A percentile compares a stretch with the other conserved stretches of the same genome.
These are phyloP conservation scores for Mucor piriformis DNA, from an alignment of 371 early-diverging fungal genomes.

Conservation along the genomic window DNA sequence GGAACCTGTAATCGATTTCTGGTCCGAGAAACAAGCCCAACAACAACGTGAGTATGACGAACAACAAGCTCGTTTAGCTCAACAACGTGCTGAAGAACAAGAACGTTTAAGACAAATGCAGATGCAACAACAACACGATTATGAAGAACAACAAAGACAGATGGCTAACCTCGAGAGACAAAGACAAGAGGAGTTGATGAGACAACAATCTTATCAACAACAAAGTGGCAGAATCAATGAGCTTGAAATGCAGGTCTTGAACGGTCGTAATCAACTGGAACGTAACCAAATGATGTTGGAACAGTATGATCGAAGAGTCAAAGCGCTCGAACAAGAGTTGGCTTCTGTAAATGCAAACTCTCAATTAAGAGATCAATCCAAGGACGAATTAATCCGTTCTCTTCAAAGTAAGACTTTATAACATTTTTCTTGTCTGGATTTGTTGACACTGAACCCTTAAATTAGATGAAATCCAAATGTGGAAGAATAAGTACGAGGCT, in stretches of 20 bases:
- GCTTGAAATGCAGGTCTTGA: conserved; percentile 78
- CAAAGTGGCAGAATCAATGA: conserved; percentile 78
- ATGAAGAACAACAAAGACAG: conserved; percentile 74
- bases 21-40: conserved; percentile 67
- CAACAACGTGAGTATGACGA: conserved; percentile 76
- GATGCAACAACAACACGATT: conserved; percentile 73
- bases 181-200: conserved; percentile 67
- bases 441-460: not conserved
- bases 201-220: conserved; percentile 75
- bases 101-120: conserved; percentile 60
- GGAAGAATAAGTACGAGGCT: conserved; percentile 91
- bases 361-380: conserved; percentile 71
- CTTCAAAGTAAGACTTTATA: conserved; percentile 82
- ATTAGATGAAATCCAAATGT: conserved; percentile 75
- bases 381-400: conserved; percentile 75
- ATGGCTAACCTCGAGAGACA: conserved; percentile 70
- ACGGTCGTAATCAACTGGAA: conserved; percentile 76
- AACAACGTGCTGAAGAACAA: conserved; percentile 65
- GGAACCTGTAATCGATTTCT: conserved; percentile 62
- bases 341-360: conserved; percentile 68
- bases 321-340: conserved; percentile 83
- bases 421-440: conserved; percentile 6
- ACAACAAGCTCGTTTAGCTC: conserved; percentile 65
- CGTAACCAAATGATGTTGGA: conserved; percentile 82
- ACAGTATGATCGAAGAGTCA: conserved; percentile 80